A percentile compares a stretch with the other conserved stretches of the same genome.
Evolutionary conservation across 805 yeast genomes (phyloP).

Genomic region (Candida palmyrensis): DNA sequence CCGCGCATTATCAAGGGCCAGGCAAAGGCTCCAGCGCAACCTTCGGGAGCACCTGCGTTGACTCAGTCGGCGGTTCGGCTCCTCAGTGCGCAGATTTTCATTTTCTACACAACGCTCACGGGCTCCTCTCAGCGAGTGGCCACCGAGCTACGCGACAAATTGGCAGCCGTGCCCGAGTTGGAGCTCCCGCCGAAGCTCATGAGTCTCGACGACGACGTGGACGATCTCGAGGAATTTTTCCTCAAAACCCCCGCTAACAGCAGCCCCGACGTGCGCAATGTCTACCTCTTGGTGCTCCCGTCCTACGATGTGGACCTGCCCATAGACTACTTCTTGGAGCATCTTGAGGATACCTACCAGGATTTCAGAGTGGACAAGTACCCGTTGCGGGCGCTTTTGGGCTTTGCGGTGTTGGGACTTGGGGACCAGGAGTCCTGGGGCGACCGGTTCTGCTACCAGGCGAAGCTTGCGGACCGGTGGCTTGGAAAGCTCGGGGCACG

Average conservation of each 20-base stretch:
- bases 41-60: conserved; percentile 26
- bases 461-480: conserved; percentile 66
- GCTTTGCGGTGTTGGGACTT: conserved; percentile 80
- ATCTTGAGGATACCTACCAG: conserved; percentile 71
- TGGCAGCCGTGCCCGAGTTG: conserved; percentile 22
- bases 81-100: conserved; percentile 51
- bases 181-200: conserved; percentile 46
- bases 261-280: conserved; percentile 27
- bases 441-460: conserved; percentile 81
- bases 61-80: conserved; percentile 37
- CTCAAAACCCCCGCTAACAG: conserved; percentile 49
- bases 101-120: conserved; percentile 82
- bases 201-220: conserved; percentile 74
- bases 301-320: conserved; percentile 94
- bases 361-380: conserved; percentile 84
- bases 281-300: conserved; percentile 75
- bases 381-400: conserved; percentile 64
- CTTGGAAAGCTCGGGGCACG: conserved; percentile 82
- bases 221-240: conserved; percentile 80
- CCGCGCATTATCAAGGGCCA: conserved; percentile 40
- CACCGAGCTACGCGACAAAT: conserved; percentile 35
- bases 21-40: conserved; percentile 11
- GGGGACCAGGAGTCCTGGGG: conserved; percentile 85
- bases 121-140: conserved; percentile 79
- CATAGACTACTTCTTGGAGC: conserved; percentile 78